Conservation (phyloP, 208 protist species). For the Vickermania ingenoplastis region DNA sequence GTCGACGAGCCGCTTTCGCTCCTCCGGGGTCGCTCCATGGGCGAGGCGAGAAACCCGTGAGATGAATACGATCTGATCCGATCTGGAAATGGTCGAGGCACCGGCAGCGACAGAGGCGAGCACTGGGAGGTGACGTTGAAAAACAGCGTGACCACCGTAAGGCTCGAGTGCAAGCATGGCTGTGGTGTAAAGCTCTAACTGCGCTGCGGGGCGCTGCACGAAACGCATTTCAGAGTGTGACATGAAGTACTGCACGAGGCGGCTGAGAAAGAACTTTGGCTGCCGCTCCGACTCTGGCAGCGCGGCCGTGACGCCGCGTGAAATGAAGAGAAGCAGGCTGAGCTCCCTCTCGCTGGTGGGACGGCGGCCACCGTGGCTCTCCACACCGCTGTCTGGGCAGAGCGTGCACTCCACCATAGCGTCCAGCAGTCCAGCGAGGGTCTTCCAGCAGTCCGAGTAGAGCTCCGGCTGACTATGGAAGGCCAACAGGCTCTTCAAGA, state of each 20-base stretch:
- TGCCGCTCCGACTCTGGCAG: background rate
- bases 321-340: background rate
- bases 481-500: slow-evolving; percentile 15
- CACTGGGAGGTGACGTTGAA: slow-evolving; percentile 56
- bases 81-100: slow-evolving; percentile 31
- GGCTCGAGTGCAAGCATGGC: slow-evolving; percentile 38
- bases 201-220: slow-evolving; percentile 20
- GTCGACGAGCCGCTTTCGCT: slow-evolving; percentile 24
- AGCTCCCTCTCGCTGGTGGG: background rate
- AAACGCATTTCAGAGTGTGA: slow-evolving; percentile 39
- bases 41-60: slow-evolving; percentile 46
- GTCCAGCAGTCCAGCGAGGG: background rate
- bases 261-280: slow-evolving; percentile 29
- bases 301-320: background rate
- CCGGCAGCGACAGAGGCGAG: slow-evolving; percentile 15
- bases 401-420: background rate
- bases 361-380: background rate
- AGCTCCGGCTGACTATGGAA: slow-evolving; percentile 14
- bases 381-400: background rate
- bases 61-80: slow-evolving; percentile 40
- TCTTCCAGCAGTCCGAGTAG: slow-evolving; percentile 1
- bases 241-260: slow-evolving; percentile 34
- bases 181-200: slow-evolving; percentile 25
- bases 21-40: slow-evolving; percentile 17
- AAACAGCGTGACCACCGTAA: slow-evolving; percentile 43